These are phyloP conservation scores for Striga hermonthica DNA, from an alignment of 305 asterid species.

Conservation along the genomic window DNA sequence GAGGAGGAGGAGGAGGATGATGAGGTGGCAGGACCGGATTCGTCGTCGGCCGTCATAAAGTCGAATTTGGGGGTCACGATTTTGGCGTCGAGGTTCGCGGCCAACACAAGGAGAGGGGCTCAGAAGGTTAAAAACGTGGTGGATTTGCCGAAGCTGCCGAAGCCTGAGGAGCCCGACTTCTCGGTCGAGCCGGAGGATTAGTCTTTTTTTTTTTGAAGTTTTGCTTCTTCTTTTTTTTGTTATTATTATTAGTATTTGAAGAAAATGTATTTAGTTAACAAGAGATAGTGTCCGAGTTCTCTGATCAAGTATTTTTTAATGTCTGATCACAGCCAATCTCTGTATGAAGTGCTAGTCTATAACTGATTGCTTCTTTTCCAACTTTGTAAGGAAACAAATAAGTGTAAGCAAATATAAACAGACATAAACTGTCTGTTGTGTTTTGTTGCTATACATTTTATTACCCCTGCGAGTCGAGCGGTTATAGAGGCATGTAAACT, in stretches of 20 bases:
- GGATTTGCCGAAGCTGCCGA: slow-evolving; percentile 64
- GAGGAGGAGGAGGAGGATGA: slow-evolving; percentile 31
- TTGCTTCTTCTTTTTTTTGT: background rate
- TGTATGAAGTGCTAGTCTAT: slow-evolving; percentile 6
- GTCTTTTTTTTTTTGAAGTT: slow-evolving; percentile 12
- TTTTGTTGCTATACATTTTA: no score
- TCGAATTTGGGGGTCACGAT: slow-evolving; percentile 67
- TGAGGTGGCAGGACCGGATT: slow-evolving; percentile 38
- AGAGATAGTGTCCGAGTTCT: background rate
- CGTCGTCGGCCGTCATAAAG: slow-evolving; percentile 34
- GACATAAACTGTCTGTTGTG: no score
- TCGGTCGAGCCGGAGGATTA: slow-evolving; percentile 70
- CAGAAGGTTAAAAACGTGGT: slow-evolving; percentile 68
- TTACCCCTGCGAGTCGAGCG: no score
- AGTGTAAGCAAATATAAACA: no score
- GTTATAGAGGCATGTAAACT: no score
- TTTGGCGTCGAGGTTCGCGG: slow-evolving; percentile 85
- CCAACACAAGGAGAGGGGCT: slow-evolving; percentile 81
- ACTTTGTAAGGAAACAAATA: slow-evolving; percentile 7
- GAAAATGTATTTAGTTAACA: background rate
- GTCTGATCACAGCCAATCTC: background rate
- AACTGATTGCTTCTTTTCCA: background rate
- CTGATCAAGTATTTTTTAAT: slow-evolving; percentile 5
- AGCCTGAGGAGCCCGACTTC: slow-evolving; percentile 90
- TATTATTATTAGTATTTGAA: no score